These are phyloP conservation scores for Linderina pennispora DNA, from an alignment of 192 early-diverging fungal genomes.

Conservation along the genomic window DNA sequence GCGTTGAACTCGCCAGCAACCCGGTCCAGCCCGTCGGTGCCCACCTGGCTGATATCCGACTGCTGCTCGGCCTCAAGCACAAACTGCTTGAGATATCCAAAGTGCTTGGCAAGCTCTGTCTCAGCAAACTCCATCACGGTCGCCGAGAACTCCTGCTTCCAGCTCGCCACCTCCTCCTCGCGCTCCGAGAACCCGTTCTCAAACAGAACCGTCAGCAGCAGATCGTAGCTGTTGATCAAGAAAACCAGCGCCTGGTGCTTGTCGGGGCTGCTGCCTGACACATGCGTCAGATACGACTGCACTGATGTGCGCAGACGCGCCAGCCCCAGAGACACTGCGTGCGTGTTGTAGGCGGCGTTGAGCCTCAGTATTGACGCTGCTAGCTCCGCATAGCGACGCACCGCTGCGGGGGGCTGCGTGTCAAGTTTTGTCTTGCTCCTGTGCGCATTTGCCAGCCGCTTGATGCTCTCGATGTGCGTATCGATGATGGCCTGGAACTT, in stretches of 20 bases:
- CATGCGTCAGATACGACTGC: constrained; percentile 65
- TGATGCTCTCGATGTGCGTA: constrained; percentile 86
- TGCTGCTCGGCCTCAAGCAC: constrained; percentile 65
- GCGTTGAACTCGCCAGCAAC: constrained; percentile 71
- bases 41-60: constrained; percentile 51
- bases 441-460: constrained; percentile 53
- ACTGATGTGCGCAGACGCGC: constrained; percentile 69
- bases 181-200: constrained; percentile 49
- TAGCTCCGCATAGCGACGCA: constrained; percentile 89
- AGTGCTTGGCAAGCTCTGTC: constrained; percentile 73
- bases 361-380: constrained; percentile 81
- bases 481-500: constrained; percentile 77
- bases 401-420: constrained; percentile 40
- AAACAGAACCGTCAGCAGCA: constrained; percentile 72
- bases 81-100: constrained; percentile 78
- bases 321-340: constrained; percentile 67
- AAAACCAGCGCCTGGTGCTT: constrained; percentile 68
- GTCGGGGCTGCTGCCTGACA: constrained; percentile 67
- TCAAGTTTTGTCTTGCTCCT: constrained; percentile 51
- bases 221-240: constrained; percentile 93
- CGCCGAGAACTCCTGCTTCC: constrained; percentile 29
- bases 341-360: constrained; percentile 84
- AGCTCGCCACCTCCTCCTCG: constrained; percentile 42
- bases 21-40: constrained; percentile 29
- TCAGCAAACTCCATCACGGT: constrained; percentile 79